Evolutionary conservation across 1,139 yeast genomes (phyloP), one percentile per base, ranked within the genome.

Genomic region (Magnusiomyces fungicola): DNA sequence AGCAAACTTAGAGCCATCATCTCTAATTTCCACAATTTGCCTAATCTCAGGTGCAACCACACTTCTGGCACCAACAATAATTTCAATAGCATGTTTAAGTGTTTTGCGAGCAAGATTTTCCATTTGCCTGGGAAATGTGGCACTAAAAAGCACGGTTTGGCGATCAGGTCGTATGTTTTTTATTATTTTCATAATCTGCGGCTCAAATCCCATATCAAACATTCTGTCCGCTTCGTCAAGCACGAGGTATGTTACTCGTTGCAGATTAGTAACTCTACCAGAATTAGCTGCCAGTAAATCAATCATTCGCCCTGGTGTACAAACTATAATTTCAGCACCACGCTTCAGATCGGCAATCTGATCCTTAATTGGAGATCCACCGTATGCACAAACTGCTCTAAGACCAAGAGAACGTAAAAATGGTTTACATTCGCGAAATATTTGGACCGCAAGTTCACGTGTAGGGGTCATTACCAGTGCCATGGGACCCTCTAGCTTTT

Each of bases 141-240:
- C 98, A 10, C 96, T 87, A 63, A 92, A 92, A 34, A 94, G 66
- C 4, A 90, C 94, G n/a, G 95, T 86, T 62, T 92, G 98, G 49
- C 84, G 72, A 61, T 90, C 96, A 0, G 95, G 95, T 48, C 97
- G 73, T 1, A 88, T 76, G 43, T 85, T 85, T 29, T 78, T 73
- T 60, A 89, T 73, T 27, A 94, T 83, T 60, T 88, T 87, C 59
- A 79, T 81, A 2, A 94, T 90, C 63, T 94, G 99, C 0, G 98
- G 98, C 61, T 89, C 98, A 68, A 94, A 94, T 1, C 99, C 99
- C 78, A 92, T 74, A 66, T 92, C 99, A 69, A 90, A 90, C 86
- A 92, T 82, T 58, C 99, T 71, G 66, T 94, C 99, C 1, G 98
- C 97, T 64, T 94, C 99, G 64, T 94, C 99, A 52, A 94, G 70